Evolutionary conservation across 2,329 filamentous ascomycete species (phyloP).

Genomic region (Fusarium coffeatum): DNA sequence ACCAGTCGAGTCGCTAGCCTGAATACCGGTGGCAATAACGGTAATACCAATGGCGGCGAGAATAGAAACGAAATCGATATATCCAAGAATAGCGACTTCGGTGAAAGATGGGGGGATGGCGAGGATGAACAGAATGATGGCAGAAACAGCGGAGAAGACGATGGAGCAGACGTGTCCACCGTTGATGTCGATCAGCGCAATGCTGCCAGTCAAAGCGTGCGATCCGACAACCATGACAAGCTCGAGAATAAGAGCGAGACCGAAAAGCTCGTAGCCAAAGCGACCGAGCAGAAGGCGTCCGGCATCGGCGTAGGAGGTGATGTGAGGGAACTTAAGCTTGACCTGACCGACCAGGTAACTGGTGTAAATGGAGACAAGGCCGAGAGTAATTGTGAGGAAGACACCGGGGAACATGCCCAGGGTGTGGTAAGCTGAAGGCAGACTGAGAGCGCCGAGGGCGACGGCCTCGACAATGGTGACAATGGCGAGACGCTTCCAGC

Average conservation of each 20-base stretch:
- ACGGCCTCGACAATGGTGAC: constrained; percentile 39
- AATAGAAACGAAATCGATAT: constrained; percentile 70
- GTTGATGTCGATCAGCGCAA: constrained; percentile 74
- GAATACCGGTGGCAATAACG: constrained; percentile 72
- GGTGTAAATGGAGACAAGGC: constrained; percentile 60
- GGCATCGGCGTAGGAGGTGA: constrained; percentile 51
- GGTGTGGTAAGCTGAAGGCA: constrained; percentile 63
- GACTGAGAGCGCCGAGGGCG: constrained; percentile 48
- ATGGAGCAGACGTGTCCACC: constrained; percentile 56
- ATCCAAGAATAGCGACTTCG: constrained; percentile 39
- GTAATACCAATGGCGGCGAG: constrained; percentile 63
- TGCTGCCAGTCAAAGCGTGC: constrained; percentile 76
- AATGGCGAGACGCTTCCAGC: constrained; percentile 38
- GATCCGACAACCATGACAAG: constrained; percentile 76
- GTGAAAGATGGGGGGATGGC: constrained; percentile 62
- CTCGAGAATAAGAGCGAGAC: constrained; percentile 71
- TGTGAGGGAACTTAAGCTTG: constrained; percentile 64
- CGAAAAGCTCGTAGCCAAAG: constrained; percentile 71
- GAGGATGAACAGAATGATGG: constrained; percentile 58
- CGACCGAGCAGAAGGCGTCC: constrained; percentile 70
- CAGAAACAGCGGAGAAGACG: constrained; percentile 58
- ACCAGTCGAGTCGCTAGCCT: constrained; percentile 47
- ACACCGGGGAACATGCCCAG: constrained; percentile 65
- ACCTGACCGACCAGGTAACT: constrained; percentile 60
- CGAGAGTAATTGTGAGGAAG: constrained; percentile 56